Percentiles rank a stretch among this genome's conserved stretches.
phyloP scores from a whole-genome alignment of 768 basidiomycete species.

The Coprinopsis marcescibilis region DNA sequence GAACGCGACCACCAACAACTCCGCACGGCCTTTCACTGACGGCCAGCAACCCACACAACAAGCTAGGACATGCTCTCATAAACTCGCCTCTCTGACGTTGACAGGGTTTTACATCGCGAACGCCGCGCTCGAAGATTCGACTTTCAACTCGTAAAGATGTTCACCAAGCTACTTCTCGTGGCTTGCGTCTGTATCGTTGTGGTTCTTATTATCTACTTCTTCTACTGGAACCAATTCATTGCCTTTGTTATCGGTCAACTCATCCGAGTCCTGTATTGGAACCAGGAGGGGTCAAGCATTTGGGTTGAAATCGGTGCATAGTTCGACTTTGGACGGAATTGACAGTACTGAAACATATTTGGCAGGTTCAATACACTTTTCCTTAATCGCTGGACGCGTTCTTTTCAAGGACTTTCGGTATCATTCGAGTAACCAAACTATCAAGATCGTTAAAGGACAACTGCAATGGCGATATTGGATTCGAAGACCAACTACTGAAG shows the following conservation, averaged over 20 bases:
- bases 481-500: constrained; percentile 69
- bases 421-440: constrained; percentile 88
- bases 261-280: constrained; percentile 76
- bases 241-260: constrained; percentile 59
- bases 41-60: no score
- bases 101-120: no score
- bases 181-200: constrained; percentile 54
- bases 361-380: constrained; percentile 87
- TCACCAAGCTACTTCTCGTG: constrained; percentile 55
- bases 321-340: not conserved
- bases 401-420: constrained; percentile 85
- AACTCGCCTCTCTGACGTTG: no score
- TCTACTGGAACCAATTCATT: constrained; percentile 88
- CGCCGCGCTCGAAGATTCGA: no score
- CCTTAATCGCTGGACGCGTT: constrained; percentile 80
- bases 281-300: constrained; percentile 63
- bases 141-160: constrained; percentile 30
- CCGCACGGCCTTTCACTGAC: no score
- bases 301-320: constrained; percentile 78
- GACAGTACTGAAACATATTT: not conserved
- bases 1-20: not conserved
- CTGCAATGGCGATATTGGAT: constrained; percentile 96
- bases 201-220: constrained; percentile 66
- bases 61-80: no score
- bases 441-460: constrained; percentile 78